phyloP scores from a whole-genome alignment of 495 filamentous ascomycete genomes.

The Talaromyces borbonicus region DNA sequence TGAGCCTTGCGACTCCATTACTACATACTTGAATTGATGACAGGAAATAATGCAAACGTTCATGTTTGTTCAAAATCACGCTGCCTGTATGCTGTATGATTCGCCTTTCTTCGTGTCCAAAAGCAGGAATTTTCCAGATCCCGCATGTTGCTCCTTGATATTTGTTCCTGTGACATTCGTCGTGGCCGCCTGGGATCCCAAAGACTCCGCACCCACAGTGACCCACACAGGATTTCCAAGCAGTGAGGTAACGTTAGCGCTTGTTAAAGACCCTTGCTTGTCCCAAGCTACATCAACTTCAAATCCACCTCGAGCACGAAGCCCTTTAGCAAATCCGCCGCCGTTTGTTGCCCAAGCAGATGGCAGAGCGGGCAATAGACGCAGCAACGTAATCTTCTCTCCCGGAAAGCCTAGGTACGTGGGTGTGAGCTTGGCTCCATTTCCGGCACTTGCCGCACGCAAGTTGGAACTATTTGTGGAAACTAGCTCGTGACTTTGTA shows the following conservation, averaged over 20 bases:
- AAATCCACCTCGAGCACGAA: slow-evolving; percentile 16
- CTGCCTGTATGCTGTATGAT: neutral
- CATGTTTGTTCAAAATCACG: neutral
- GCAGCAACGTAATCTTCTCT: slow-evolving; percentile 7
- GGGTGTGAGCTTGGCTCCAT: neutral
- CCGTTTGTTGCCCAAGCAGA: slow-evolving; percentile 7
- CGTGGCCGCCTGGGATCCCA: neutral
- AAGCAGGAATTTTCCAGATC: neutral
- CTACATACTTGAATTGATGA: neutral
- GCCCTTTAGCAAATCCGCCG: slow-evolving; percentile 13
- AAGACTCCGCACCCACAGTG: neutral
- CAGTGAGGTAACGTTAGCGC: slow-evolving; percentile 10
- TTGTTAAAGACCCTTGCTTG: slow-evolving; percentile 9
- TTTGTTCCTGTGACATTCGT: neutral
- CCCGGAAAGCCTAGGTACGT: neutral
- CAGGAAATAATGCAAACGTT: neutral
- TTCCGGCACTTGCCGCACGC: neutral
- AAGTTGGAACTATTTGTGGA: neutral
- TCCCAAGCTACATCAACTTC: slow-evolving; percentile 18
- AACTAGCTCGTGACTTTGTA: slow-evolving; percentile 14
- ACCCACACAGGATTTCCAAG: neutral
- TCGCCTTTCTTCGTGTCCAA: neutral
- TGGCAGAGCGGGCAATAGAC: slow-evolving; percentile 20
- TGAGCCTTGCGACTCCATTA: no score
- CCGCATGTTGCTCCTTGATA: neutral